phyloP scores from a whole-genome alignment of 1,284 basidiomycete genomes.

The Trichosporon sp. region DNA sequence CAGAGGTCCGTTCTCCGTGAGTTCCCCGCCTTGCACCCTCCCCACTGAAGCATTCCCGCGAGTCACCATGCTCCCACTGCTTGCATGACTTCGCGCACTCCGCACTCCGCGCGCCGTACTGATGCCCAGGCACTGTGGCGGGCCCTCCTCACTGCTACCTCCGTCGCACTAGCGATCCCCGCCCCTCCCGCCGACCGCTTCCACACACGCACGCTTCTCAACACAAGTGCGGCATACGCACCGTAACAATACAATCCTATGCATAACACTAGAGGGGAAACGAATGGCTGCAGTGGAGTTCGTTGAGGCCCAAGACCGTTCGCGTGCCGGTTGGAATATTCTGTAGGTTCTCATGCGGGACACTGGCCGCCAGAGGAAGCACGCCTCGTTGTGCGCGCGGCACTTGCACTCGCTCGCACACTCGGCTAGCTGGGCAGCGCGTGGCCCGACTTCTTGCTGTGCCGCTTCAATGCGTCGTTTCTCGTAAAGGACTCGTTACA shows the following conservation, averaged over 20 bases:
- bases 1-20: too few relatives aligned
- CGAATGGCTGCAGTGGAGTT: not conserved
- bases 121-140: not conserved
- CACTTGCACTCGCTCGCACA: not conserved
- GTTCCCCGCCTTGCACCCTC: too few relatives aligned
- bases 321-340: not conserved
- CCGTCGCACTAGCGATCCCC: not conserved
- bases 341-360: not conserved
- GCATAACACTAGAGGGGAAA: not conserved
- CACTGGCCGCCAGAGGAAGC: not conserved
- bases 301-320: not conserved
- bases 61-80: too few relatives aligned
- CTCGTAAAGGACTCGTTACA: not conserved
- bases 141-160: not conserved
- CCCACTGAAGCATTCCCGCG: too few relatives aligned
- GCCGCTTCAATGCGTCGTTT: slow-evolving; percentile 43
- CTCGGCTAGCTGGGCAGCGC: not conserved
- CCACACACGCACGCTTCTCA: not conserved
- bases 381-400: too few relatives aligned
- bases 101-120: too few relatives aligned
- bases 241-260: not conserved
- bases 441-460: slow-evolving; percentile 36
- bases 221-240: not conserved
- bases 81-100: too few relatives aligned
- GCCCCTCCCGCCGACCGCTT: not conserved